Evolutionary conservation across 2,329 filamentous ascomycete genomes (phyloP).

Genomic region (Exophiala oligosperma): DNA sequence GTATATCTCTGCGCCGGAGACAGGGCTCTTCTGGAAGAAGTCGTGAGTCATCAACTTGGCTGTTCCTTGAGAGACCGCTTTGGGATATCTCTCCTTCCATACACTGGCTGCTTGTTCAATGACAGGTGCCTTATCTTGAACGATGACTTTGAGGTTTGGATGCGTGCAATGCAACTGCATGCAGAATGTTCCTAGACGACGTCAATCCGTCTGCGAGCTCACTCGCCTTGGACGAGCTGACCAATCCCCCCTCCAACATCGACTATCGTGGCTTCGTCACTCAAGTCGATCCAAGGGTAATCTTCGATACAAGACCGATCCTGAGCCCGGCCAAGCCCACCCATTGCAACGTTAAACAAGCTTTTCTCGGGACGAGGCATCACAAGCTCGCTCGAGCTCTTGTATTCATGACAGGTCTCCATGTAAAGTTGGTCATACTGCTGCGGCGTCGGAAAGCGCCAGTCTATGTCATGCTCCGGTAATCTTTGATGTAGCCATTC

Average conservation of each 20-base stretch:
- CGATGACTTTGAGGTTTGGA: constrained; percentile 4
- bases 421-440: background rate
- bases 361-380: constrained; percentile 7
- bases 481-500: constrained; percentile 10
- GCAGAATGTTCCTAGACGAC: constrained; percentile 4
- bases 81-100: background rate
- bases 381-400: background rate
- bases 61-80: background rate
- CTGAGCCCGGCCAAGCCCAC: background rate
- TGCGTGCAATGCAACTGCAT: constrained; percentile 4
- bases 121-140: constrained; percentile 12
- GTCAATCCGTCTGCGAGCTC: background rate
- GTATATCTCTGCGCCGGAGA: constrained; percentile 5
- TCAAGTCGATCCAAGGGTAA: constrained; percentile 5
- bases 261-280: constrained; percentile 2
- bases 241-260: constrained; percentile 13
- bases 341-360: constrained; percentile 9
- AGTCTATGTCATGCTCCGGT: background rate
- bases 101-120: background rate
- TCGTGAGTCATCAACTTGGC: constrained; percentile 3
- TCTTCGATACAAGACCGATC: constrained; percentile 2
- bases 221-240: background rate
- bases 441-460: background rate
- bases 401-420: no score
- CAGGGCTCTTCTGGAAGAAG: constrained; percentile 8